Evolutionary conservation across 257 asterid genomes (phyloP).

Genomic region (Capsicum rhomboideum): DNA sequence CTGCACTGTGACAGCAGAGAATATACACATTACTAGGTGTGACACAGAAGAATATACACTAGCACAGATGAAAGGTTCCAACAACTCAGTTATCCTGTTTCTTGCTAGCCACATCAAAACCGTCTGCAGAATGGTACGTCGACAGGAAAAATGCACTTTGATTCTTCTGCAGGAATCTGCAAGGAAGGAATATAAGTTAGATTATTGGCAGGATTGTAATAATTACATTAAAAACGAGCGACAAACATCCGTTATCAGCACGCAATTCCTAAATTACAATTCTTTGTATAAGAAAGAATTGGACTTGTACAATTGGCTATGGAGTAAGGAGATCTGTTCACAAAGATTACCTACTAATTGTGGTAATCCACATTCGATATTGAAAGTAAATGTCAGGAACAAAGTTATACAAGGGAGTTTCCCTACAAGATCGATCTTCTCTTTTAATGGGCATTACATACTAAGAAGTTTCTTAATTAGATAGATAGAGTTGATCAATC

Average conservation of each 20-base stretch:
- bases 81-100: background rate
- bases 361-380: background rate
- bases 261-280: background rate
- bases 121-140: background rate
- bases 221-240: background rate
- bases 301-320: background rate
- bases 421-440: too few species aligned
- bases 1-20: background rate
- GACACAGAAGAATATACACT: background rate
- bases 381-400: background rate
- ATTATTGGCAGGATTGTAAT: background rate
- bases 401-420: background rate
- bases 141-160: conserved; percentile 7
- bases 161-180: conserved; percentile 12
- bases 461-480: background rate
- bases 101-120: background rate
- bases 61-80: background rate
- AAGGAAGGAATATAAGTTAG: background rate
- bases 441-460: background rate
- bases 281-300: background rate
- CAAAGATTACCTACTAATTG: background rate
- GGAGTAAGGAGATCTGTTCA: background rate
- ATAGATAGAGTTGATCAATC: background rate
- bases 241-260: background rate
- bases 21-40: background rate